phyloP scores from a whole-genome alignment of 1,284 basidiomycete species.

The Sparassis latifolia region DNA sequence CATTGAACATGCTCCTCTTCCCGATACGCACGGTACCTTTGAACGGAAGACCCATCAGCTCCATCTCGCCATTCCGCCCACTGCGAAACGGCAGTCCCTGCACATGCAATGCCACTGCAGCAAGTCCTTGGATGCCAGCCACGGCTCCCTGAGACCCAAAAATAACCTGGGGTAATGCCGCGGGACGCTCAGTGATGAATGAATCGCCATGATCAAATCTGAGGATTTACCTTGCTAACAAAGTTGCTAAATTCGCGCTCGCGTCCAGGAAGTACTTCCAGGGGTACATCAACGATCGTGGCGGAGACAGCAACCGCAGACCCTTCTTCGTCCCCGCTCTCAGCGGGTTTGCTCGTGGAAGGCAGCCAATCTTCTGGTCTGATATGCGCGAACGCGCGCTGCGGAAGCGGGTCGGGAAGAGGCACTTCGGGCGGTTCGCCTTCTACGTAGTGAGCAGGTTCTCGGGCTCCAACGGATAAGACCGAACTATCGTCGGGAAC shows the following conservation, averaged over 20 bases:
- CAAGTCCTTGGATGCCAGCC: conserved; percentile 62
- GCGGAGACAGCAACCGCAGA: conserved; percentile 53
- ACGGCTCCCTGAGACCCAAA: conserved; percentile 59
- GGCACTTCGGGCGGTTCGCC: conserved; percentile 35
- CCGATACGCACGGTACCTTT: conserved; percentile 58
- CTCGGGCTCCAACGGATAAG: too few relatives aligned
- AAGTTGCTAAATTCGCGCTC: conserved; percentile 68
- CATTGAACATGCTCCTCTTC: conserved; percentile 35
- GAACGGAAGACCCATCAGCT: conserved; percentile 59
- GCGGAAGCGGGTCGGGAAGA: conserved; percentile 57
- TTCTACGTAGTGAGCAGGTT: conserved; percentile 16
- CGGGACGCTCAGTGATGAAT: neutral
- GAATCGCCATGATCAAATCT: neutral
- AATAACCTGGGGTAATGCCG: conserved; percentile 43
- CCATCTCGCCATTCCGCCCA: conserved; percentile 38
- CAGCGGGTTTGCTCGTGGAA: conserved; percentile 40
- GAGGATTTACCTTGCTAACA: conserved; percentile 53
- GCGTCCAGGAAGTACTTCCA: conserved; percentile 68
- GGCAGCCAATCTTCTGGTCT: conserved; percentile 61
- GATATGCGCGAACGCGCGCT: conserved; percentile 67
- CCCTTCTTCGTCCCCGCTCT: conserved; percentile 40
- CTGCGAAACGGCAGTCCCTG: conserved; percentile 51
- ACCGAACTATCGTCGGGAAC: too few relatives aligned
- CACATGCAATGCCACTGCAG: conserved; percentile 53
- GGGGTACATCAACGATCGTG: conserved; percentile 60